These are phyloP conservation scores for Tanacetum coccineum DNA, from an alignment of 129 eudicot genomes.

Conservation along the genomic window DNA sequence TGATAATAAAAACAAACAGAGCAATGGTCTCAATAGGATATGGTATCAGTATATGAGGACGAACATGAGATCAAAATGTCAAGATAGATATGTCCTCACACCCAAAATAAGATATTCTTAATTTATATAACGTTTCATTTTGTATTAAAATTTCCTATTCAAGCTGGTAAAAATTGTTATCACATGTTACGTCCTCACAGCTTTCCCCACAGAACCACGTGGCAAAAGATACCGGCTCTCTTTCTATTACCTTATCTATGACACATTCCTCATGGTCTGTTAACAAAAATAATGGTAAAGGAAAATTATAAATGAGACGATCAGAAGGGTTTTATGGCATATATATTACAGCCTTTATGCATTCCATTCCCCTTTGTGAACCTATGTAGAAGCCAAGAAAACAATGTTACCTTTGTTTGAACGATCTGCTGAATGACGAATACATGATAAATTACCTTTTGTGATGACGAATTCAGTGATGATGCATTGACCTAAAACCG, in stretches of 20 bases:
- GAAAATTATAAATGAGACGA: too few relatives aligned
- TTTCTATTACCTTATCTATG: slow-evolving; percentile 35
- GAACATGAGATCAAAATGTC: not conserved
- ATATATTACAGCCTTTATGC: too few relatives aligned
- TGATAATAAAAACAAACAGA: slow-evolving; percentile 30
- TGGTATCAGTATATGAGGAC: slow-evolving; percentile 1
- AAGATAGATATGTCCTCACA: too few relatives aligned
- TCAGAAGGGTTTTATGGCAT: too few relatives aligned
- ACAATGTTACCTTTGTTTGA: too few relatives aligned
- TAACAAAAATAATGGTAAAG: slow-evolving; percentile 25
- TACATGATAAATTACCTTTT: too few relatives aligned
- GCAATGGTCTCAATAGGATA: not conserved
- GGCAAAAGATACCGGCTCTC: slow-evolving; percentile 32
- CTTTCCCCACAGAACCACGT: slow-evolving; percentile 77
- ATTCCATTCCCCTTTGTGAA: too few relatives aligned
- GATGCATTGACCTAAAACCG: too few relatives aligned
- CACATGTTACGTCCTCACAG: slow-evolving; percentile 55
- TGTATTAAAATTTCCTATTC: slow-evolving; percentile 10
- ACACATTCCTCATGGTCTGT: slow-evolving; percentile 79
- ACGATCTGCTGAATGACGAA: too few relatives aligned
- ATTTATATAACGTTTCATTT: slow-evolving; percentile 3
- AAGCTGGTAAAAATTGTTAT: slow-evolving; percentile 11
- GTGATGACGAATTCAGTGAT: too few relatives aligned
- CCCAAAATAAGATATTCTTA: slow-evolving; percentile 97
- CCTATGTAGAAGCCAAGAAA: too few relatives aligned